Evolutionary conservation across 495 filamentous ascomycete species (phyloP), one percentile per base, ranked within the genome.

Genomic region (Aspergillus avenaceus): DNA sequence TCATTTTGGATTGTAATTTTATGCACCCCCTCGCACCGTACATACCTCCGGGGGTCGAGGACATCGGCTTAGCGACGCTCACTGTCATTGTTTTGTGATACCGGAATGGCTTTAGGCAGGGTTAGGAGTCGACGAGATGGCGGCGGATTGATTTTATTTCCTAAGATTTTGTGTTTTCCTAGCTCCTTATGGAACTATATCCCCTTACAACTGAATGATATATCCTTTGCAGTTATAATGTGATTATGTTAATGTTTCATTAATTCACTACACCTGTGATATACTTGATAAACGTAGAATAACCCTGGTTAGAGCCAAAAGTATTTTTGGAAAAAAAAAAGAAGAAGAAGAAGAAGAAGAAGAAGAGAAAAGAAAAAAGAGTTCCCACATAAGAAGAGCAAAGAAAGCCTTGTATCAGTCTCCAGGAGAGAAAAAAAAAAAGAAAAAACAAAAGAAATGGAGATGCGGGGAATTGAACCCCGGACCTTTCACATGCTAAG

Each of bases 1-100:
- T 49, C n/a, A n/a, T 47, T 34, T 52, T 48, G 54, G 56, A 49
- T 45, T 66, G 67, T 67, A 67, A 61, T 63, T 59, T 65, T 67
- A 59, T 63, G 62, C 41, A 24, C 21, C 23, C 32, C 32, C 38
- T 16, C 46, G 16, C 40, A 32, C 45, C 26, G 49, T 52, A 52
- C 54, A 52, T 56, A 49, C 36, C 25, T 48, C 27, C 43, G n/a
- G 24, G 32, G 16, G 42, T 47, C 26, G 19, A 44, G 45, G 26
- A 43, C 44, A 23, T 34, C 23, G 32, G 42, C 43, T 44, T 51
- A 41, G 48, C 36, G 45, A 45, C 32, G 28, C 40, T 49, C 46
- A 32, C 44, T 47, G 29, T 37, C 22, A 26, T 44, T 34, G 32
- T 53, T 29, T 45, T 47, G 44, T 52, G 49, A 52, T 49, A 52